Evolutionary conservation across 2,329 filamentous ascomycete species (phyloP).

Genomic region (Fusarium euwallaceae): DNA sequence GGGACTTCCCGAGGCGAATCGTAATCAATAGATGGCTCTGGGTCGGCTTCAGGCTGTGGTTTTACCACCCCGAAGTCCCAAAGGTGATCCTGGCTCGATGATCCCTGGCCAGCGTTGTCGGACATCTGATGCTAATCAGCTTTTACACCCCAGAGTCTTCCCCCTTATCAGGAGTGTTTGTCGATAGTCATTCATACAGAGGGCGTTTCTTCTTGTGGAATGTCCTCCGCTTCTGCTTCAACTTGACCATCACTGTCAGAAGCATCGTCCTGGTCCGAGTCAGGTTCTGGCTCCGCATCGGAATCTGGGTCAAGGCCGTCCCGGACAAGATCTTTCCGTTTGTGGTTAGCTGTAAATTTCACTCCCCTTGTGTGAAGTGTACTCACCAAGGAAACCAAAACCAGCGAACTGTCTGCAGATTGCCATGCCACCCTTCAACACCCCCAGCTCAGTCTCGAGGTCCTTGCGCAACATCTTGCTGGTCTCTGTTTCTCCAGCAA

Average conservation of each 20-base stretch:
- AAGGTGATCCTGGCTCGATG: neutral
- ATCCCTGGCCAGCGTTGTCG: neutral
- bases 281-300: neutral
- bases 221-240: neutral
- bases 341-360: neutral
- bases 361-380: neutral
- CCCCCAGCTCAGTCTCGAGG: conserved; percentile 3
- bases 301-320: neutral
- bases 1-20: neutral
- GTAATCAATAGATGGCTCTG: neutral
- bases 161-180: neutral
- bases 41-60: neutral
- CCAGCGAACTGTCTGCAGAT: conserved; percentile 8
- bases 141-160: neutral
- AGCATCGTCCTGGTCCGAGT: neutral
- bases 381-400: neutral
- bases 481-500: conserved; percentile 39
- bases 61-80: neutral
- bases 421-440: neutral
- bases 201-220: neutral
- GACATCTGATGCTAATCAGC: neutral
- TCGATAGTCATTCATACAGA: neutral
- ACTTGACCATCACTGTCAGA: neutral
- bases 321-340: neutral
- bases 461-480: neutral